Conservation (phyloP, 1,284 basidiomycete genomes). For the Fomitopsis schrenkii region DNA sequence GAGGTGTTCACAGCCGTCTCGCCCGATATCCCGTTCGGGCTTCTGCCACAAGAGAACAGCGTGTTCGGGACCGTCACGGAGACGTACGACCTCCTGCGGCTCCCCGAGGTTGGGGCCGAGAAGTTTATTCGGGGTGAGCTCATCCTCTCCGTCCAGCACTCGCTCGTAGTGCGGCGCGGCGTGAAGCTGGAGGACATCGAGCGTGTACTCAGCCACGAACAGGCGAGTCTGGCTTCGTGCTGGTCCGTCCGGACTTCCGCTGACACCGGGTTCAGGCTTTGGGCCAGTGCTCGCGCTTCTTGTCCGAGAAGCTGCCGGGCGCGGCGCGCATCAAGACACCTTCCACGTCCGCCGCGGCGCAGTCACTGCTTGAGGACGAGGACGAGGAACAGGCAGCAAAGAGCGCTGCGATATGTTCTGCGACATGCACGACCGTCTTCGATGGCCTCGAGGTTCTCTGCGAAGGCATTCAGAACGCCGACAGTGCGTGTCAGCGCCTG, state of each 20-base stretch:
- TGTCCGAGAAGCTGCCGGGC: constrained; percentile 47
- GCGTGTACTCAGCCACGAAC: constrained; percentile 69
- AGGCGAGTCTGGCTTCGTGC: constrained; percentile 40
- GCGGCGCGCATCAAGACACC: constrained; percentile 49
- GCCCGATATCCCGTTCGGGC: constrained; percentile 37
- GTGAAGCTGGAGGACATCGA: constrained; percentile 47
- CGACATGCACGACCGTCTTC: constrained; percentile 54
- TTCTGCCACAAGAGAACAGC: constrained; percentile 76
- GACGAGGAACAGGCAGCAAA: constrained; percentile 33
- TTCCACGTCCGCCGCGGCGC: constrained; percentile 70
- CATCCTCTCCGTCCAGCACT: constrained; percentile 61
- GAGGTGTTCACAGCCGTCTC: constrained; percentile 55
- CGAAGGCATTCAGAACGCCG: constrained; percentile 59
- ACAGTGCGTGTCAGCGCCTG: constrained; percentile 32
- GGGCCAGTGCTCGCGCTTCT: constrained; percentile 68
- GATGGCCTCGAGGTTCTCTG: constrained; percentile 51
- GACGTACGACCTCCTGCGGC: constrained; percentile 62
- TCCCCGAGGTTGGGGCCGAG: constrained; percentile 32
- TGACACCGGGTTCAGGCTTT: constrained; percentile 46
- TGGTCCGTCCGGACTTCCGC: background rate
- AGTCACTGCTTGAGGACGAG: constrained; percentile 35
- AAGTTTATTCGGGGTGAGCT: constrained; percentile 56
- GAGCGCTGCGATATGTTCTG: constrained; percentile 72
- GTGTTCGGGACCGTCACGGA: constrained; percentile 72
- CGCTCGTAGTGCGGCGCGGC: constrained; percentile 56